phyloP scores from a whole-genome alignment of 106 monocot genomes.

The Xerophyta viscosa region DNA sequence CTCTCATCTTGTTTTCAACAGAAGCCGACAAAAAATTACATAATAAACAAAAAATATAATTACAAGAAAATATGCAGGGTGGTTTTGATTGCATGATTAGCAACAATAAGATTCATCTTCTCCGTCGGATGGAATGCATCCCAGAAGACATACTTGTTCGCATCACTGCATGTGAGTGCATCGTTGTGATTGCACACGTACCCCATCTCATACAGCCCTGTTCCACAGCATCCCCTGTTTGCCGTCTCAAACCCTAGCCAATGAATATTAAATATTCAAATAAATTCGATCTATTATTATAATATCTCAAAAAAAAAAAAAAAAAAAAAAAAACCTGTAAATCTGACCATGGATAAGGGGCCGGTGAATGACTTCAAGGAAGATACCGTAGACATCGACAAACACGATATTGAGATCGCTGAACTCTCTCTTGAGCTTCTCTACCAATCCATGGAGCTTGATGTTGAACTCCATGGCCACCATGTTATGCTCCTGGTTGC shows the following conservation, averaged over 20 bases:
- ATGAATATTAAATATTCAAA: too few species aligned
- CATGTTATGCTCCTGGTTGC: slow-evolving; percentile 35
- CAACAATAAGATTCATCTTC: slow-evolving; percentile 23
- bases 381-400: slow-evolving; percentile 13
- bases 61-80: neutral
- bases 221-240: slow-evolving; percentile 37
- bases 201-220: slow-evolving; percentile 46
- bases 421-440: slow-evolving; percentile 13
- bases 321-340: too few species aligned
- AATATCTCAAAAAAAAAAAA: too few species aligned
- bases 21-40: neutral
- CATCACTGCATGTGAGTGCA: slow-evolving; percentile 34
- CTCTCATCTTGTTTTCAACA: neutral
- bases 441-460: slow-evolving; percentile 24
- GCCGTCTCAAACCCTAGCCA: slow-evolving; percentile 36
- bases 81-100: slow-evolving; percentile 1
- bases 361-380: slow-evolving; percentile 13
- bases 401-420: slow-evolving; percentile 20
- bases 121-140: slow-evolving; percentile 61
- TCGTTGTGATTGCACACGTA: slow-evolving; percentile 29
- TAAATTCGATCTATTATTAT: too few species aligned
- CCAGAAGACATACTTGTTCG: slow-evolving; percentile 53
- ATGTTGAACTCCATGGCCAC: slow-evolving; percentile 33
- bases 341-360: neutral
- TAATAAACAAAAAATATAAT: neutral